Percentiles rank a stretch among this genome's conserved stretches.
Conservation (phyloP, 768 basidiomycete species). For the Dentipellis sp. region DNA sequence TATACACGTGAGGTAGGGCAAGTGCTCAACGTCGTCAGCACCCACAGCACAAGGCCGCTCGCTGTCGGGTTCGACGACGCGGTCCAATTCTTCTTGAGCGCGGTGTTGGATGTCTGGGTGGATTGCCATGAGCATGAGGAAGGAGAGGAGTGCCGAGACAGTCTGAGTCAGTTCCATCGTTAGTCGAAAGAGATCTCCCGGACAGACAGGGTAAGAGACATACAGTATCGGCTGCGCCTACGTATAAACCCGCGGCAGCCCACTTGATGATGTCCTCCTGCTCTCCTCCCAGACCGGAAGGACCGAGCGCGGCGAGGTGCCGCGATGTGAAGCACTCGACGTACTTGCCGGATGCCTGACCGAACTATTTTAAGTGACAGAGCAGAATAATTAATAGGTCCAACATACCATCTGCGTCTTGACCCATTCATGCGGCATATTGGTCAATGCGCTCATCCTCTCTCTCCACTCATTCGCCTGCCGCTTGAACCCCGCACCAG, state of each 20-base stretch:
- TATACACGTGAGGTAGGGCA: conserved; percentile 12
- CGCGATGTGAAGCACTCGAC: neutral
- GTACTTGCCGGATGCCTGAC: neutral
- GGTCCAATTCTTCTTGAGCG: conserved; percentile 10
- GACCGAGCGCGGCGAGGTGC: neutral
- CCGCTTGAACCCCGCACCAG: conserved; percentile 14
- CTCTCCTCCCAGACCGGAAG: conserved; percentile 1
- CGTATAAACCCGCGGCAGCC: conserved; percentile 14
- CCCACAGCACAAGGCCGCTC: conserved; percentile 1
- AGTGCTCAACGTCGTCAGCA: conserved; percentile 5
- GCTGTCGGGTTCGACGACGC: conserved; percentile 2
- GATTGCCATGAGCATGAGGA: conserved; percentile 12
- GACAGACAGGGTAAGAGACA: neutral
- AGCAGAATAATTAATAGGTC: no score
- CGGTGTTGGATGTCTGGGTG: conserved; percentile 11
- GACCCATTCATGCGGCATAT: conserved; percentile 8
- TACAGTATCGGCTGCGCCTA: conserved; percentile 2
- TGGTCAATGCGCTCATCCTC: conserved; percentile 11
- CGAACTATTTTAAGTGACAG: no score
- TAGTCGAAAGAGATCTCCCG: neutral
- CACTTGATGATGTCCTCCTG: conserved; percentile 15
- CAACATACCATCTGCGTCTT: conserved; percentile 8
- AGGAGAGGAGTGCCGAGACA: conserved; percentile 8
- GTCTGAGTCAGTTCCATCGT: conserved; percentile 9
- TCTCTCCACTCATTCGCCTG: conserved; percentile 11